Evolutionary conservation across 2,329 filamentous ascomycete genomes (phyloP).

Genomic region (Rutstroemia sp.): DNA sequence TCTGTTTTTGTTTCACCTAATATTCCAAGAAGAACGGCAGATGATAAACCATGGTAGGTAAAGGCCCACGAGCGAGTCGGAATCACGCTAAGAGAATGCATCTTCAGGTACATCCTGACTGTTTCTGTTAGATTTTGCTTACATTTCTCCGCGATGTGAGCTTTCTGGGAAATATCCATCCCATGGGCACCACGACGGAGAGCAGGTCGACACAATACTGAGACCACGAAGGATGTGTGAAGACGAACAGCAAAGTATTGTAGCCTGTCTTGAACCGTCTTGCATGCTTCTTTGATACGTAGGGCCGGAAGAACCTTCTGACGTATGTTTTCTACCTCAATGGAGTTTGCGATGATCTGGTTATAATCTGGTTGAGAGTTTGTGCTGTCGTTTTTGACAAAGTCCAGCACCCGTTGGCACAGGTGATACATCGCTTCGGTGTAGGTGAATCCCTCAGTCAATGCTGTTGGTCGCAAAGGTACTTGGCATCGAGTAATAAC

Average conservation of each 20-base stretch:
- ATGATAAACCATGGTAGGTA: constrained; percentile 60
- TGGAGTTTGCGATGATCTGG: constrained; percentile 51
- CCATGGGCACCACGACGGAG: constrained; percentile 44
- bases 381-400: constrained; percentile 25
- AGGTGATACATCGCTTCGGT: constrained; percentile 60
- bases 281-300: constrained; percentile 54
- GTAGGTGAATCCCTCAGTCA: constrained; percentile 46
- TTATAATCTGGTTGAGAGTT: constrained; percentile 22
- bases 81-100: constrained; percentile 61
- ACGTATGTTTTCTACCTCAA: constrained; percentile 34
- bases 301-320: constrained; percentile 46
- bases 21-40: constrained; percentile 56
- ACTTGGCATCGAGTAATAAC: constrained; percentile 35
- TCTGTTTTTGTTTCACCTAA: constrained; percentile 56
- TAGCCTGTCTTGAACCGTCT: constrained; percentile 53
- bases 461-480: constrained; percentile 47
- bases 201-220: constrained; percentile 56
- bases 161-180: constrained; percentile 47
- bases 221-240: constrained; percentile 58
- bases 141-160: constrained; percentile 48
- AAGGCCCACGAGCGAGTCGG: constrained; percentile 62
- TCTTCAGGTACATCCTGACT: constrained; percentile 60
- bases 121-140: constrained; percentile 57
- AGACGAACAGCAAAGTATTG: constrained; percentile 59
- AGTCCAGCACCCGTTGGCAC: constrained; percentile 49